A percentile compares a stretch with the other conserved stretches of the same genome.
These are phyloP conservation scores for Raffaelea albimanens DNA, from an alignment of 2,329 filamentous ascomycete species.

Conservation along the genomic window DNA sequence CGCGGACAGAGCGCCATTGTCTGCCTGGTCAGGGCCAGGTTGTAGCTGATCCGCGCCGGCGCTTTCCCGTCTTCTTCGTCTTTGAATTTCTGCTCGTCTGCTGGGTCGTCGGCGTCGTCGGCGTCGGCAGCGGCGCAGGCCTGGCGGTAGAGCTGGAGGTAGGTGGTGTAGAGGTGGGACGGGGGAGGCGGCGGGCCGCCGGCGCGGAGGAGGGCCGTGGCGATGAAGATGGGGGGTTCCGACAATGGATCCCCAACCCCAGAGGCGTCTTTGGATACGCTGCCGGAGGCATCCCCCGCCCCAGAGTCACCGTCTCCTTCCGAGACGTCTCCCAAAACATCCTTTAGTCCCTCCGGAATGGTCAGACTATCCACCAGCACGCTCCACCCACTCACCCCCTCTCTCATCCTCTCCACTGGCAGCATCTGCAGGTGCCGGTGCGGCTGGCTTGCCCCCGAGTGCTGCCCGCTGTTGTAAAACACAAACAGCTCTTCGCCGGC, in stretches of 20 bases:
- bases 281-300: slow-evolving; percentile 2
- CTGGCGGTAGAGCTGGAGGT: slow-evolving; percentile 36
- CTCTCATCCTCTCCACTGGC: slow-evolving; percentile 53
- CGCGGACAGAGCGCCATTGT: slow-evolving; percentile 47
- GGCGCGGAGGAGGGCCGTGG: slow-evolving; percentile 2
- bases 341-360: slow-evolving; percentile 2
- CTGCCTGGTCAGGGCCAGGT: slow-evolving; percentile 47
- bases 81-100: no score
- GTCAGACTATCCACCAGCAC: slow-evolving; percentile 38
- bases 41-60: slow-evolving; percentile 51
- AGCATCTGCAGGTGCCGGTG: slow-evolving; percentile 66
- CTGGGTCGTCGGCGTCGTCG: neutral
- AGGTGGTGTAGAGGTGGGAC: slow-evolving; percentile 29
- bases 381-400: slow-evolving; percentile 40
- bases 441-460: slow-evolving; percentile 62
- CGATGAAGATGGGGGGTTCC: slow-evolving; percentile 4
- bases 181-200: neutral
- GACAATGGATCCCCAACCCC: no score
- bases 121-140: slow-evolving; percentile 29
- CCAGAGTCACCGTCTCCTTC: neutral
- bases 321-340: neutral
- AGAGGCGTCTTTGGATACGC: no score
- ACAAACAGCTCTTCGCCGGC: slow-evolving; percentile 40
- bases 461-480: slow-evolving; percentile 61
- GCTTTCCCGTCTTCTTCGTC: slow-evolving; percentile 21